Percentiles rank a stretch among this genome's conserved stretches.
phyloP scores from a whole-genome alignment of 768 basidiomycete genomes.

The Lactarius deliciosus region DNA sequence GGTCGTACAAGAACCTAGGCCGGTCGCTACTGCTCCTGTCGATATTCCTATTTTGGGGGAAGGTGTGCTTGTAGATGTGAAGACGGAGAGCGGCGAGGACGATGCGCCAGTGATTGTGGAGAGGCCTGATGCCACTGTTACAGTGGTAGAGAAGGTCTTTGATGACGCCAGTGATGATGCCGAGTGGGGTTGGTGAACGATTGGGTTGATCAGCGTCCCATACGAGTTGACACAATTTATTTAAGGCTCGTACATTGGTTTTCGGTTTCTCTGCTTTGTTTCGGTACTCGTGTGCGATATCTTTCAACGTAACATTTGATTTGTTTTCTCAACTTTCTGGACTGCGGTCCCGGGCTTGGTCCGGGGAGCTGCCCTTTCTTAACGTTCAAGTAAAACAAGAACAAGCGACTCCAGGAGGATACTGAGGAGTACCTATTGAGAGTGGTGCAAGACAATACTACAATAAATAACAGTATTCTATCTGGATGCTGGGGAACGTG shows the following conservation, averaged over 20 bases:
- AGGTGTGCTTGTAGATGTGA: constrained; percentile 11
- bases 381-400: too few relatives aligned
- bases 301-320: neutral
- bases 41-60: constrained; percentile 9
- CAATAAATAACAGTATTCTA: too few relatives aligned
- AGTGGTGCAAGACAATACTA: too few relatives aligned
- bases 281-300: constrained; percentile 2
- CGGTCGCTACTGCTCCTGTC: constrained; percentile 3
- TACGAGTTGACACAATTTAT: neutral
- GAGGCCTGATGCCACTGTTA: neutral
- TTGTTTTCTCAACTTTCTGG: too few relatives aligned
- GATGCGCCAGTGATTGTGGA: constrained; percentile 6
- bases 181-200: neutral
- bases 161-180: neutral
- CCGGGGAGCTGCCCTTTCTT: too few relatives aligned
- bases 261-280: neutral
- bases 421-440: too few relatives aligned
- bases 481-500: too few relatives aligned
- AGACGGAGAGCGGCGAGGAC: constrained; percentile 12
- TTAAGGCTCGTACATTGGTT: constrained; percentile 2
- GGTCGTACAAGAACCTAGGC: constrained; percentile 15
- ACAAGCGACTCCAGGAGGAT: too few relatives aligned
- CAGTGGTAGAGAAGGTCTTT: neutral
- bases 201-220: neutral
- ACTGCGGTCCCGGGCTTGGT: too few relatives aligned